These are phyloP conservation scores for Zymoseptoria ardabiliae DNA, from an alignment of 2,329 filamentous ascomycete genomes.

Conservation along the genomic window DNA sequence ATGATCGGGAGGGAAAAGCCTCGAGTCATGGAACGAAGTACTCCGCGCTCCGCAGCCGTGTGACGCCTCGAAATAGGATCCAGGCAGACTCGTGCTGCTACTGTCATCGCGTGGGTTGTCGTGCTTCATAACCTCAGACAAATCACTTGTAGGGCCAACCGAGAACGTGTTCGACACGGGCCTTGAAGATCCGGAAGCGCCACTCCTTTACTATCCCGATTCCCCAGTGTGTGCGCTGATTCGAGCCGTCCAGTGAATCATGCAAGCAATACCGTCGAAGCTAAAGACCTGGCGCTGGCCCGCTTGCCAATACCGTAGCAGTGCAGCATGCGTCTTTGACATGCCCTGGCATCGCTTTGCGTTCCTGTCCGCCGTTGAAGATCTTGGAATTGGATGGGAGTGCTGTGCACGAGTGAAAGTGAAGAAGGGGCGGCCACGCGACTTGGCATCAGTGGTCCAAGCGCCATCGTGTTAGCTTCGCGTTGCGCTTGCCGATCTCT, in stretches of 20 bases:
- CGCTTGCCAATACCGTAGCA: background rate
- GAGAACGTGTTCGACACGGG: background rate
- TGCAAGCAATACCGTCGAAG: background rate
- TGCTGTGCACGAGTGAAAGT: too few relatives aligned
- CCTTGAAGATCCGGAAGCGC: background rate
- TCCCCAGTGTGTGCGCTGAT: background rate
- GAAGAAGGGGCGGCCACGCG: too few relatives aligned
- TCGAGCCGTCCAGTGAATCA: background rate
- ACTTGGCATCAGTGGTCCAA: background rate
- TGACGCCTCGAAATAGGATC: background rate
- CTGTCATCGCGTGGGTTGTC: background rate
- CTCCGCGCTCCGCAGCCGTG: background rate
- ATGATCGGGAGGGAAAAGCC: background rate
- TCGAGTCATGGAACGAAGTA: background rate
- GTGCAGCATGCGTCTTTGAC: background rate
- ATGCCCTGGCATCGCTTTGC: background rate
- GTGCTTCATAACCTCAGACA: background rate
- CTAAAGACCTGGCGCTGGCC: background rate
- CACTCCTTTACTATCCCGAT: background rate
- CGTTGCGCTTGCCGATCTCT: background rate
- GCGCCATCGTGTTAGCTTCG: background rate
- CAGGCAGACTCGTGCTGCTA: background rate
- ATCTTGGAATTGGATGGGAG: too few relatives aligned
- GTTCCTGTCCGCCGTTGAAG: too few relatives aligned
- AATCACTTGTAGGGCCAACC: background rate